Conservation (phyloP, 2,329 filamentous ascomycete species). For the Xylaria sp. region DNA sequence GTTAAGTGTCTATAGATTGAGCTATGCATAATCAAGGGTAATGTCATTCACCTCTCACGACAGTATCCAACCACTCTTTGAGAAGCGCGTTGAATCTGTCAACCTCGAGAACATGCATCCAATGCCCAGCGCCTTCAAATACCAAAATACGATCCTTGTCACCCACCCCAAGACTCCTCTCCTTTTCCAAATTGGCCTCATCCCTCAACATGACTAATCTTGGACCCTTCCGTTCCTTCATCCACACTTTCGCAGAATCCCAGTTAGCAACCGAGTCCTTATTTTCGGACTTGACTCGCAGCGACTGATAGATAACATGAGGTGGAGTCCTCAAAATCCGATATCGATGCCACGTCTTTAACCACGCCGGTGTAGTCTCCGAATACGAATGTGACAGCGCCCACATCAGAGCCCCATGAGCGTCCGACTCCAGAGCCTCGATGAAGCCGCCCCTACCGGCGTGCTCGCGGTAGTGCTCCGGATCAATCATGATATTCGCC, state of each 20-base stretch:
- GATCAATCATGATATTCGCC: constrained; percentile 19
- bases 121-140: constrained; percentile 13
- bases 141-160: constrained; percentile 15
- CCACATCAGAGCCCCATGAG: not conserved
- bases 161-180: constrained; percentile 15
- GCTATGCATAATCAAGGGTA: not conserved
- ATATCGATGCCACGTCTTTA: constrained; percentile 23
- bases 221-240: constrained; percentile 15
- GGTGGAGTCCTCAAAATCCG: constrained; percentile 12
- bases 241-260: constrained; percentile 15
- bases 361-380: constrained; percentile 16
- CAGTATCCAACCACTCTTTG: constrained; percentile 2
- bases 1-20: no score
- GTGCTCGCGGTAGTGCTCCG: constrained; percentile 21
- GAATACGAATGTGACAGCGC: constrained; percentile 12
- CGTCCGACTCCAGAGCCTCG: not conserved
- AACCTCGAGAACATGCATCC: constrained; percentile 26
- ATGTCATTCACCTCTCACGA: not conserved
- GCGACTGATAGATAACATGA: constrained; percentile 12
- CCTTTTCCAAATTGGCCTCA: constrained; percentile 23
- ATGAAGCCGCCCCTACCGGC: constrained; percentile 4
- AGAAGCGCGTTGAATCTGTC: constrained; percentile 12
- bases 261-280: constrained; percentile 7
- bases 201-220: constrained; percentile 18
- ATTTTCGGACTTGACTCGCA: constrained; percentile 9